These are phyloP conservation scores for Hansfordia pulvinata DNA, from an alignment of 2,329 filamentous ascomycete genomes.

Conservation along the genomic window DNA sequence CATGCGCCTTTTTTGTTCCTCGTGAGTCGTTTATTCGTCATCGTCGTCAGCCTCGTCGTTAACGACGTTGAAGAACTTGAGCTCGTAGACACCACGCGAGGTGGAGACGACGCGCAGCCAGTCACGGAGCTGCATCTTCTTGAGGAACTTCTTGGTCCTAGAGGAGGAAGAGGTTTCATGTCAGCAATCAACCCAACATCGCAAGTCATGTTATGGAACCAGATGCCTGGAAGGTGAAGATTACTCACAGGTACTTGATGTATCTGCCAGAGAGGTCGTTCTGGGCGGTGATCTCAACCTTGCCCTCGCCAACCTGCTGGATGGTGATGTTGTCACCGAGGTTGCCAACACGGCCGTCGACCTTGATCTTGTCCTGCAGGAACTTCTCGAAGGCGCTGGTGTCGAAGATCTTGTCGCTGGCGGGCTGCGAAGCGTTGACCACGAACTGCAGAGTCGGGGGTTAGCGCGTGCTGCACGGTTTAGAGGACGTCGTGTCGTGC, in stretches of 20 bases:
- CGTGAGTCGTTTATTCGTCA: slow-evolving; percentile 73
- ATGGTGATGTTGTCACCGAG: slow-evolving; percentile 88
- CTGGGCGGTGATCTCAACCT: slow-evolving; percentile 95
- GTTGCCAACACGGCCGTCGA: slow-evolving; percentile 96
- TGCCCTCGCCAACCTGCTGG: slow-evolving; percentile 84
- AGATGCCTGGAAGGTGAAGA: background rate
- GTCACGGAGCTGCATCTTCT: slow-evolving; percentile 99
- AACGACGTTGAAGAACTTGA: slow-evolving; percentile 99
- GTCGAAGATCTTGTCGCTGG: slow-evolving; percentile 99
- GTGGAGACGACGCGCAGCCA: slow-evolving; percentile 99
- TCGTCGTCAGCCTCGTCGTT: slow-evolving; percentile 97
- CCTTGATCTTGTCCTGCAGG: slow-evolving; percentile 99
- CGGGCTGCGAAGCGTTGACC: slow-evolving; percentile 98
- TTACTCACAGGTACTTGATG: slow-evolving; percentile 94
- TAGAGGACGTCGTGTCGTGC: background rate
- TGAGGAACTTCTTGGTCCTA: slow-evolving; percentile 99
- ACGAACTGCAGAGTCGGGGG: slow-evolving; percentile 59
- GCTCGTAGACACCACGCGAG: slow-evolving; percentile 96
- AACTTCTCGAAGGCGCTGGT: slow-evolving; percentile 98
- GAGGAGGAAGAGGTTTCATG: slow-evolving; percentile 2
- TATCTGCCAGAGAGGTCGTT: slow-evolving; percentile 97
- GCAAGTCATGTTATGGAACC: no score
- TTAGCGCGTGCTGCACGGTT: slow-evolving; percentile 3
- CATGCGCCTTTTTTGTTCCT: slow-evolving; percentile 3
- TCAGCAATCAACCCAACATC: slow-evolving; percentile 9